Conservation (phyloP, 129 eudicot species). For the Flaveria brownii region DNA sequence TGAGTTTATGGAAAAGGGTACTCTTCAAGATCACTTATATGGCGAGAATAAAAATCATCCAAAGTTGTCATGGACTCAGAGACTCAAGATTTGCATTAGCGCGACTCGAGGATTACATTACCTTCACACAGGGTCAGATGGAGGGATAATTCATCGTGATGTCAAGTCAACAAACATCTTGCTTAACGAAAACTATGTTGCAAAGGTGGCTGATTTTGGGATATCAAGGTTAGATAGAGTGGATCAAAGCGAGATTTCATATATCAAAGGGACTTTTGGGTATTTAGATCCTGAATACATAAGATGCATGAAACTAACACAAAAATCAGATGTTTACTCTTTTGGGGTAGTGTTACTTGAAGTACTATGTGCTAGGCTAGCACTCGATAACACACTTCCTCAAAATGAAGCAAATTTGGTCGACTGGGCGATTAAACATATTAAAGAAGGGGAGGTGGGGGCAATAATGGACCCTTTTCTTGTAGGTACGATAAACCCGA, state of each 20-base stretch:
- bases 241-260: slow-evolving; percentile 40
- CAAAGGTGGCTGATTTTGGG: slow-evolving; percentile 71
- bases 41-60: slow-evolving; percentile 17
- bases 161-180: slow-evolving; percentile 75
- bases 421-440: slow-evolving; percentile 52
- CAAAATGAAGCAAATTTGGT: slow-evolving; percentile 53
- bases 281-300: slow-evolving; percentile 70
- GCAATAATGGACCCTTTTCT: slow-evolving; percentile 52
- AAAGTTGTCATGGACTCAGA: slow-evolving; percentile 48
- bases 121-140: slow-evolving; percentile 56
- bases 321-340: slow-evolving; percentile 65
- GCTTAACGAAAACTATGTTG: slow-evolving; percentile 52
- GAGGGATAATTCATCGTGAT: slow-evolving; percentile 66
- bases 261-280: slow-evolving; percentile 64
- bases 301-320: slow-evolving; percentile 52
- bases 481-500: slow-evolving; percentile 43
- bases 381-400: slow-evolving; percentile 42
- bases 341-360: slow-evolving; percentile 70
- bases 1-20: slow-evolving; percentile 76
- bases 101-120: slow-evolving; percentile 65
- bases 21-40: slow-evolving; percentile 64
- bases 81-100: slow-evolving; percentile 66
- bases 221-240: slow-evolving; percentile 43
- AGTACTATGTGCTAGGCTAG: slow-evolving; percentile 65
- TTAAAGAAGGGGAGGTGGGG: slow-evolving; percentile 41